Base-by-base conservation (phyloP, 495 filamentous ascomycete species). In the Trichodelitschia bisporula region DNA sequence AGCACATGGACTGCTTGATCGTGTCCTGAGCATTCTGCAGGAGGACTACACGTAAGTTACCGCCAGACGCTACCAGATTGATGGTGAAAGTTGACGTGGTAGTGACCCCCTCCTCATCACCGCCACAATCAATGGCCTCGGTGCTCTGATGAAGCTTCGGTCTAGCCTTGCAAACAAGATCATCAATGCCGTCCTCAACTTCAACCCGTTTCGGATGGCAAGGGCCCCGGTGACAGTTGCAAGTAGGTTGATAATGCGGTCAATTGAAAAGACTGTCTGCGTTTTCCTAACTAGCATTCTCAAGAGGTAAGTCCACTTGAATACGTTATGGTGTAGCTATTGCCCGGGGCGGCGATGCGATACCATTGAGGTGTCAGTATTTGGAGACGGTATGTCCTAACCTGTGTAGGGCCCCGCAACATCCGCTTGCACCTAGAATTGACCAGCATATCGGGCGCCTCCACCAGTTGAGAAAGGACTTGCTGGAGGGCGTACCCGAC, bases 91-190 rank as follows among this genome's bases (percentile, higher is more conserved):
- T 36, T 43, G 14, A 39, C 20, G 14, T 10, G 12, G 18, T 31
- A 91, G 82, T 54, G 79, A 93, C 55, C 70, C 77, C 20, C 55
- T 93, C n/a, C 54, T 92, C 17, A 68, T 92, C 29, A 82, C 86
- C 46, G 80, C 84, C 13, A 92, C 89, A 3, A 49, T 97, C 12
- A 95, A 95, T 50, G 74, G 69, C 37, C 60, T 95, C 5, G 67
- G 77, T 15, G 59, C 69, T 32, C 59, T 99, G 14, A 62, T 90
- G 32, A 77, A 79, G 37, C 69, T 66, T 16, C 72, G 86, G 13
- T 72, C 78, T 15, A 66, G 66, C 19, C 72, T 89, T 35, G 62
- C 77, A 15, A 77, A 67, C 47, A 83, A 80, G 43, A 89, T 95
- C 36, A 51, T 92, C 29, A 72, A 66, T 42, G 62, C 74, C 2